Conservation (phyloP, 192 early-diverging fungal species). For the Pilaira anomala region DNA sequence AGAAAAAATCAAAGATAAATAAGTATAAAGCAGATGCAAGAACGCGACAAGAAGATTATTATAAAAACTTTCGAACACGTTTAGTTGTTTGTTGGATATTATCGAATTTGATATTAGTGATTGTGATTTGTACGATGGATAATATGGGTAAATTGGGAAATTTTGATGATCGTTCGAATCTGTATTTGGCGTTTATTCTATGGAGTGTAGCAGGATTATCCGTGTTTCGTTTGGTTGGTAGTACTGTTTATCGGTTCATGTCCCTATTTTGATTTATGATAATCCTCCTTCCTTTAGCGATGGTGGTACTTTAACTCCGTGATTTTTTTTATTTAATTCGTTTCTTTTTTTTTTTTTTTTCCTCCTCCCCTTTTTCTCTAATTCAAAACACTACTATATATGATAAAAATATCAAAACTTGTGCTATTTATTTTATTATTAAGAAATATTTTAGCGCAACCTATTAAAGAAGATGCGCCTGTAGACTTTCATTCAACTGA, state of each 20-base stretch:
- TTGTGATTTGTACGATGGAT: conserved; percentile 54
- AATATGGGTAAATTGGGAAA: conserved; percentile 28
- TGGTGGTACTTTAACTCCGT: not conserved
- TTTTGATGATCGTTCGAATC: conserved; percentile 36
- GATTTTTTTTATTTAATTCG: conserved; percentile 7
- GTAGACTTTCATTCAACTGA: conserved; percentile 24
- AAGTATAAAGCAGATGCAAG: conserved; percentile 57
- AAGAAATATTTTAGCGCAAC: not conserved
- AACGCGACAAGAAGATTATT: conserved; percentile 69
- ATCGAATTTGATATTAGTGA: conserved; percentile 66
- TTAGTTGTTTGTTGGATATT: conserved; percentile 76
- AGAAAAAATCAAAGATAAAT: conserved; percentile 36
- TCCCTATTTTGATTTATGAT: conserved; percentile 11
- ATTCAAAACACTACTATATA: not conserved
- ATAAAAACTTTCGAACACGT: conserved; percentile 75
- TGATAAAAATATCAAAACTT: not conserved
- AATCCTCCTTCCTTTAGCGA: not conserved
- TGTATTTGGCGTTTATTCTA: conserved; percentile 66
- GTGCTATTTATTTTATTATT: not conserved
- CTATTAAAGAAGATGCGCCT: not conserved
- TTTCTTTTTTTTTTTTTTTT: conserved; percentile 11
- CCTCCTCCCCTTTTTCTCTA: not conserved
- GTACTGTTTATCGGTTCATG: conserved; percentile 59
- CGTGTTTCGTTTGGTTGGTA: conserved; percentile 66
- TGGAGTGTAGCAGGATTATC: conserved; percentile 72